phyloP scores from a whole-genome alignment of 2,329 filamentous ascomycete genomes.

The Pseudogymnoascus sp. region DNA sequence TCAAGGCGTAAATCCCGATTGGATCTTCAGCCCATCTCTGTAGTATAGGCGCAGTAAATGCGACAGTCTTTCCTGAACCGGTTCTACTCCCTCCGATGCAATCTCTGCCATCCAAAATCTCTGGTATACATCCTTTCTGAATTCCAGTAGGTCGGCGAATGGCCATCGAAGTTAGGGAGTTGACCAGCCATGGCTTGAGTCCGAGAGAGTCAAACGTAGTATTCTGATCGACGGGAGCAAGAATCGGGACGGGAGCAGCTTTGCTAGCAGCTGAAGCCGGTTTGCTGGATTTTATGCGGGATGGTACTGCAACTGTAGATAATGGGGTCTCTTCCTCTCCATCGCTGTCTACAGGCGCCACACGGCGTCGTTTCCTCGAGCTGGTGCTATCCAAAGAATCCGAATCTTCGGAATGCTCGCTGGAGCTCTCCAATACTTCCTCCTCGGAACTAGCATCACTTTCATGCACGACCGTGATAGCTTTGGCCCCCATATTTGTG shows the following conservation, averaged over 20 bases:
- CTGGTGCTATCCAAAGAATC: conserved; percentile 26
- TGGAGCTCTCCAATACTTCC: not conserved
- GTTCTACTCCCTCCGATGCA: conserved; percentile 93
- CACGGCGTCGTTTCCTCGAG: conserved; percentile 22
- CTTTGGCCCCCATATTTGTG: conserved; percentile 6
- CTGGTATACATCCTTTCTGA: conserved; percentile 85
- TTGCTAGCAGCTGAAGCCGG: not conserved
- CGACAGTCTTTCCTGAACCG: conserved; percentile 94
- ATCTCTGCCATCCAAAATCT: conserved; percentile 83
- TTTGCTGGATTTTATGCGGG: conserved; percentile 7
- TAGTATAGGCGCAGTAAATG: conserved; percentile 88
- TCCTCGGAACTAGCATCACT: not conserved
- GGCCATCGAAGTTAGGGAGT: conserved; percentile 66
- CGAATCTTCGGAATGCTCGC: conserved; percentile 16
- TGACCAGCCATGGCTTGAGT: conserved; percentile 79
- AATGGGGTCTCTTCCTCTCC: not conserved
- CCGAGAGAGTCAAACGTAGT: conserved; percentile 63
- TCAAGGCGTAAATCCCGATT: conserved; percentile 78
- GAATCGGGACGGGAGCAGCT: conserved; percentile 25
- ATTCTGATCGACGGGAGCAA: conserved; percentile 47
- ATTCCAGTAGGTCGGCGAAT: conserved; percentile 87
- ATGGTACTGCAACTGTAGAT: conserved; percentile 5
- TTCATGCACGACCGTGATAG: not conserved
- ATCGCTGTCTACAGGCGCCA: conserved; percentile 6
- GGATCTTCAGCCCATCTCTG: conserved; percentile 92